Base-by-base conservation (phyloP, 495 filamentous ascomycete genomes). In the Aspergillus asperescens region DNA sequence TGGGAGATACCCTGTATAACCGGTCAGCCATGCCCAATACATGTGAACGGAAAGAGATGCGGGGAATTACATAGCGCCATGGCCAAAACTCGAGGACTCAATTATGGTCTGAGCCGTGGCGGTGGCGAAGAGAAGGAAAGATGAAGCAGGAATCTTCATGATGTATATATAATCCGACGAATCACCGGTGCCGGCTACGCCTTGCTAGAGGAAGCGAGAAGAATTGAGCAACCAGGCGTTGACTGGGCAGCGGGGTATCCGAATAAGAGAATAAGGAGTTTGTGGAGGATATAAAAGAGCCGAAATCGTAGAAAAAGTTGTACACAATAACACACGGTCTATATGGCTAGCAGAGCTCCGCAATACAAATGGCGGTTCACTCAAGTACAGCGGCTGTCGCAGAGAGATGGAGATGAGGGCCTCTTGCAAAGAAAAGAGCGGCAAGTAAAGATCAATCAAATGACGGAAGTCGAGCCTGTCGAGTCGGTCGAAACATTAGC, bases 1-100 rank as follows among this genome's bases (percentile, higher is more conserved):
- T 79, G 15, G 77, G 75, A 8, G 85, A 83, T 57, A 88, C 67
- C 34, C 77, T 83, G 56, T 35, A 35, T 42, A 37, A 23, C 46
- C 16, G 50, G 55, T 75, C 49, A 75, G 69, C 24, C 25, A 41
- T 40, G 34, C 12, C 19, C 52, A 32, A 40, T 40, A 41, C 1
- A 35, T 27, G 15, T 12, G 43, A 28, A 6, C 46, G 35, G 9
- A 9, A 32, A 20, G 23, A 12, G 16, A 18, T 48, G 3, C 10
- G 32, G 19, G 15, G 13, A 24, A 31, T 35, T 73, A 88, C 85
- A 77, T 83, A 43, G 72, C 69, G 47, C 79, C 78, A 60, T 86
- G 80, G 16, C 90, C 90, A 64, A 96, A 96, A 64, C 87, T 91
- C 23, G 76, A 83, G 69, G 70, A 84, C 46, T 85, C 78, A 57